These are phyloP conservation scores for Rosa hybrid DNA, from an alignment of 331 rosid species.

Conservation along the genomic window DNA sequence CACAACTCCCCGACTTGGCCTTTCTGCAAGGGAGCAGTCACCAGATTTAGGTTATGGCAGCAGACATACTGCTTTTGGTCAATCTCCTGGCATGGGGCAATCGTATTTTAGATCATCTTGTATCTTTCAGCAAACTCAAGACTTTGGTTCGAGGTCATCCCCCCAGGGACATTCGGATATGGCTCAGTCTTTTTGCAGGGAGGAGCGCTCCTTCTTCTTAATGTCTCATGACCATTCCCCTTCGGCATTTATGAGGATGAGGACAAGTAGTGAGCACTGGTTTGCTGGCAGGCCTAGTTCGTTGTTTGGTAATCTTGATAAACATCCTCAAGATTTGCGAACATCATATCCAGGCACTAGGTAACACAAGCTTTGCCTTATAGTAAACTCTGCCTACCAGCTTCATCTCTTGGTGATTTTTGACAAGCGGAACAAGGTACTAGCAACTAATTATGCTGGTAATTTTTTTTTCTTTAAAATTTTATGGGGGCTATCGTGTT, in stretches of 20 bases:
- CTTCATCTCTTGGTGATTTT: slow-evolving; percentile 26
- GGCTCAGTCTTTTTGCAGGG: slow-evolving; percentile 39
- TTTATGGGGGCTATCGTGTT: not conserved
- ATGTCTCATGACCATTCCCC: slow-evolving; percentile 41
- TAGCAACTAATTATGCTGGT: not conserved
- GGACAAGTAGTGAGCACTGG: slow-evolving; percentile 41
- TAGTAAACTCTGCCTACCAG: slow-evolving; percentile 32
- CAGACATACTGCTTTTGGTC: slow-evolving; percentile 28
- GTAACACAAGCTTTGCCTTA: slow-evolving; percentile 25
- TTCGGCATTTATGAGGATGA: slow-evolving; percentile 35
- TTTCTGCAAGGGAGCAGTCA: slow-evolving; percentile 36
- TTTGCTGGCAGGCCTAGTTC: slow-evolving; percentile 30
- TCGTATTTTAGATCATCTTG: slow-evolving; percentile 34
- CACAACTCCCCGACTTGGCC: slow-evolving; percentile 31
- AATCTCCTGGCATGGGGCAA: slow-evolving; percentile 25
- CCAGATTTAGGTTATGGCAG: slow-evolving; percentile 31
- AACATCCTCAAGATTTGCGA: slow-evolving; percentile 29
- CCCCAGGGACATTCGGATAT: slow-evolving; percentile 26
- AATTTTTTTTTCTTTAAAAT: no score
- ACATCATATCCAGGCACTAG: slow-evolving; percentile 41
- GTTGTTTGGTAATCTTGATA: slow-evolving; percentile 27
- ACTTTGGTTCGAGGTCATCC: slow-evolving; percentile 17
- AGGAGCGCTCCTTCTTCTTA: slow-evolving; percentile 41
- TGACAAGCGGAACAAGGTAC: slow-evolving; percentile 31
- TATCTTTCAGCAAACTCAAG: slow-evolving; percentile 35